These are phyloP conservation scores for Tulasnella sp. DNA, from an alignment of 768 basidiomycete species.

Conservation along the genomic window DNA sequence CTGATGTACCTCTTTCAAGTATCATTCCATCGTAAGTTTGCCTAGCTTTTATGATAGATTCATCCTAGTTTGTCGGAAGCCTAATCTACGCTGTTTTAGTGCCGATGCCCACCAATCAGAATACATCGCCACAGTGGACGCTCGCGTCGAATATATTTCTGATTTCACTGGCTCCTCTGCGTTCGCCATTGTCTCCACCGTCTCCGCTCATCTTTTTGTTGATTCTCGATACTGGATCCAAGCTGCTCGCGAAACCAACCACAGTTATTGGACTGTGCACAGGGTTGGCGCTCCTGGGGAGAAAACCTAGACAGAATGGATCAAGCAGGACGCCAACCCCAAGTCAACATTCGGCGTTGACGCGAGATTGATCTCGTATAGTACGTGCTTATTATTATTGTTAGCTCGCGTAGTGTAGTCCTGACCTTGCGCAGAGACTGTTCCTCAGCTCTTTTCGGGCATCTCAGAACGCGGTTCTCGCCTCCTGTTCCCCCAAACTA, in stretches of 20 bases:
- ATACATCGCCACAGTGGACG: constrained; percentile 66
- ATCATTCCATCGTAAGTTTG: constrained; percentile 15
- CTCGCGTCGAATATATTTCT: constrained; percentile 66
- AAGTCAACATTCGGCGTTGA: constrained; percentile 65
- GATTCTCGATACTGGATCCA: constrained; percentile 82
- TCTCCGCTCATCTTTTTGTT: constrained; percentile 60
- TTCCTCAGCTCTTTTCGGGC: constrained; percentile 46
- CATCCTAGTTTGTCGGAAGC: too few species aligned
- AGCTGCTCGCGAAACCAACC: constrained; percentile 56
- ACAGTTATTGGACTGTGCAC: constrained; percentile 59
- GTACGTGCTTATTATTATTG: neutral
- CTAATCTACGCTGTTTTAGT: too few species aligned
- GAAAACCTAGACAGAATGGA: constrained; percentile 71
- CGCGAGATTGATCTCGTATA: constrained; percentile 67
- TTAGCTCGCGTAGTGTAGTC: neutral
- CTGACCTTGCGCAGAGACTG: constrained; percentile 37
- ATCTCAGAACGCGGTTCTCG: constrained; percentile 47
- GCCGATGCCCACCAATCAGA: constrained; percentile 81
- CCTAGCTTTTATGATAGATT: too few species aligned
- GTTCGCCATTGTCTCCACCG: constrained; percentile 55
- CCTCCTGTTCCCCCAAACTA: constrained; percentile 71
- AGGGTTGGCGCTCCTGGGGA: constrained; percentile 44
- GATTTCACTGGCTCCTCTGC: constrained; percentile 63
- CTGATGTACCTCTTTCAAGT: too few species aligned
- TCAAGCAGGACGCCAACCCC: constrained; percentile 32